These are phyloP conservation scores for Plenodomus tracheiphilus DNA, from an alignment of 2,329 filamentous ascomycete genomes.

Conservation along the genomic window DNA sequence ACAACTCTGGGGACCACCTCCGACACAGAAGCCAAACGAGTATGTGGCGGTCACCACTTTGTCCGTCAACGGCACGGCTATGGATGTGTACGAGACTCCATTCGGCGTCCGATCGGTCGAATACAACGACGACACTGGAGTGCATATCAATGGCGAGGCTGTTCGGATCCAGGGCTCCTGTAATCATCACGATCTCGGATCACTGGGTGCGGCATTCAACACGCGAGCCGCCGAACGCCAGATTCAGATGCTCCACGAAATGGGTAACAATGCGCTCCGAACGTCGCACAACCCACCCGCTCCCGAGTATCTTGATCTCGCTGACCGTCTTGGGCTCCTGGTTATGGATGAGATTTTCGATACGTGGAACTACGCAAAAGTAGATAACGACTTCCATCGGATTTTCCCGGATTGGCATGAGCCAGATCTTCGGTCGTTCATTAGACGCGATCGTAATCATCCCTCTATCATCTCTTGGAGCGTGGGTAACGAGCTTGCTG, in stretches of 20 bases:
- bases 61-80: conserved; percentile 10
- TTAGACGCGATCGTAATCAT: conserved; percentile 61
- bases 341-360: conserved; percentile 61
- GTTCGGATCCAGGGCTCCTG: conserved; percentile 54
- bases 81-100: conserved; percentile 54
- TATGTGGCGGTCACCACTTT: conserved; percentile 54
- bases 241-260: conserved; percentile 54
- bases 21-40: conserved; percentile 52
- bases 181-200: conserved; percentile 57
- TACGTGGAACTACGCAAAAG: conserved; percentile 54
- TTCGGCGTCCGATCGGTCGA: conserved; percentile 56
- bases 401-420: conserved; percentile 60
- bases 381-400: conserved; percentile 54
- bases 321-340: conserved; percentile 55
- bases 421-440: conserved; percentile 55
- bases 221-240: conserved; percentile 54
- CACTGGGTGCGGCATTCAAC: conserved; percentile 58
- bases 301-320: conserved; percentile 54
- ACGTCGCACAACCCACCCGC: conserved; percentile 61
- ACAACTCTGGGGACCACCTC: conserved; percentile 54
- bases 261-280: conserved; percentile 57
- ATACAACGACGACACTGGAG: conserved; percentile 48
- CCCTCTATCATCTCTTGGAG: conserved; percentile 58
- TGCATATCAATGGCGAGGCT: conserved; percentile 53
- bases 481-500: conserved; percentile 58